Base-by-base conservation (phyloP, 1,284 basidiomycete species). In the Hemileia vastatrix region DNA sequence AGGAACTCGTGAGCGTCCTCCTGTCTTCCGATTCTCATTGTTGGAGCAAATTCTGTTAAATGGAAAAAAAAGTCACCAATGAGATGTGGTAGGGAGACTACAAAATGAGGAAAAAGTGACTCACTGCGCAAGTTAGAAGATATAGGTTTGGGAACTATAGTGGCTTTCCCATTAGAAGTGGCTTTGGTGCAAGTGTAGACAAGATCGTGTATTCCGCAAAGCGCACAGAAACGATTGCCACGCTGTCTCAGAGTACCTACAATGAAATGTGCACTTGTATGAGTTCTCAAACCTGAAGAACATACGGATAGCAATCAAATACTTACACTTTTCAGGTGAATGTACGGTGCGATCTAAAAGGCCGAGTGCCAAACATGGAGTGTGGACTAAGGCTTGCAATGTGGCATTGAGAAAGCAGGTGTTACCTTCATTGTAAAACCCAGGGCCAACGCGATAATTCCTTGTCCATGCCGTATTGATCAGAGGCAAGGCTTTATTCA, bases 1-100 rank as follows among this genome's bases (percentile, higher is more conserved):
- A 99, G 83, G 73, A 98, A 98, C 77, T 99, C 95, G 76, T 99
- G 95, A 2, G 94, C 86, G 76, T 99, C 95, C 76, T 99, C 95
- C 77, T 99, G 95, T 66, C 91, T 80, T n/a, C 90, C 90, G 74
- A 80, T 83, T 54, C 86, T 84, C 81, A 98, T 85, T 67, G 90
- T 86, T 76, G 91, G 92, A 13, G 92, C 92, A 68, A 98, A 93
- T 9, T 81, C 90, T 94, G 70, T 2, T 13, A 11, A 23, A 2
- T 40, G n/a, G 40, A 24, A 45, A 53, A 45, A 4, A 6, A 9
- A 11, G 31, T 62, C 11, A 55, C 3, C n/a, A 50, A 24, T 13
- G 8, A 47, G 6, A n/a, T 47, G 40, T 13, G 6, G 18, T 40
- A 1, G 9, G 13, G n/a, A 11, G 3, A 6, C 43, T 21, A 18